Evolutionary conservation across 106 monocot species (phyloP).

Genomic region (Platanthera guangdongensis): DNA sequence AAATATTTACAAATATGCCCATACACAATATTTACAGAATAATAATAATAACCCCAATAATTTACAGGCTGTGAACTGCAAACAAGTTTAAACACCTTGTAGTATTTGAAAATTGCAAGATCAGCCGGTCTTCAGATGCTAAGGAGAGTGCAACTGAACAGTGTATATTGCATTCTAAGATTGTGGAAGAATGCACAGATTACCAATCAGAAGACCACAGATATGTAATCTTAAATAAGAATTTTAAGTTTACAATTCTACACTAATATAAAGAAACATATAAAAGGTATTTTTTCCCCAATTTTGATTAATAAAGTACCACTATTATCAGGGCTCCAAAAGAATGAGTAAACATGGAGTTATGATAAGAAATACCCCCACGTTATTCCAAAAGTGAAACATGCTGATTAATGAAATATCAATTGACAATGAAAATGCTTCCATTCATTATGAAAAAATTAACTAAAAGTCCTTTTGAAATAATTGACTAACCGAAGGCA

Average conservation of each 20-base stretch:
- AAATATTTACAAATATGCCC: too few species aligned
- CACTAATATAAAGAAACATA: background rate
- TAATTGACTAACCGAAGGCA: slow-evolving; percentile 61
- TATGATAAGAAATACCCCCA: background rate
- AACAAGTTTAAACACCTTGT: too few species aligned
- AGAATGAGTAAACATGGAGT: background rate
- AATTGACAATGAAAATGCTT: background rate
- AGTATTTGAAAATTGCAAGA: too few species aligned
- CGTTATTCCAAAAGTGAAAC: background rate
- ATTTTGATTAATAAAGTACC: too few species aligned
- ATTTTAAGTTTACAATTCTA: background rate
- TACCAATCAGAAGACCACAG: background rate
- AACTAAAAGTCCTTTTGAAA: background rate
- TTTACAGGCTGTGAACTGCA: too few species aligned
- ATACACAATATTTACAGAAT: too few species aligned
- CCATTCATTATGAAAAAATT: background rate
- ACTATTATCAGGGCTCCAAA: background rate
- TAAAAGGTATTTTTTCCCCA: background rate
- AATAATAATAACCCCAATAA: too few species aligned
- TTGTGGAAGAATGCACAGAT: background rate
- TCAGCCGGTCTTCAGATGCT: too few species aligned
- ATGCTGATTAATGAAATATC: background rate
- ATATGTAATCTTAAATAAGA: background rate
- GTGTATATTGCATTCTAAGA: background rate
- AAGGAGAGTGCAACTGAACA: too few species aligned